These are phyloP conservation scores for Clitopilus hobsonii DNA, from an alignment of 768 basidiomycete genomes.

Conservation along the genomic window DNA sequence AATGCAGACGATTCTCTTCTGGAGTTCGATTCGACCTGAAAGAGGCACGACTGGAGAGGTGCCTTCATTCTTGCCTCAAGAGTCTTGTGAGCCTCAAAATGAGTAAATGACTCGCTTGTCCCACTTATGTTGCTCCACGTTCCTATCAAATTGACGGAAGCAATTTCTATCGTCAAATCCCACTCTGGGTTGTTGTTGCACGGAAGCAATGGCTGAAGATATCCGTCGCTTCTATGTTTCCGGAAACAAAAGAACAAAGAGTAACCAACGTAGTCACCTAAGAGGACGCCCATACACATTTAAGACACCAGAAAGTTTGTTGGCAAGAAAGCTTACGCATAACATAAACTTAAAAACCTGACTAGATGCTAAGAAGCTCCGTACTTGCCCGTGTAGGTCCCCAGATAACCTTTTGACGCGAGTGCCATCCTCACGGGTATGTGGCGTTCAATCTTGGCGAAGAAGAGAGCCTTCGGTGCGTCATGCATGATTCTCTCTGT, in stretches of 20 bases:
- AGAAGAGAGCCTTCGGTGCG: background rate
- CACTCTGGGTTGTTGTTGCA: background rate
- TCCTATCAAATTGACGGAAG: background rate
- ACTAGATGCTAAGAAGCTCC: too few species aligned
- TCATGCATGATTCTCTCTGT: too few species aligned
- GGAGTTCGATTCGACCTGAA: background rate
- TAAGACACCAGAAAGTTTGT: background rate
- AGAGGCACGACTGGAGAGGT: background rate
- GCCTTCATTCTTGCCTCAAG: too few species aligned
- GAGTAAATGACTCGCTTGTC: too few species aligned
- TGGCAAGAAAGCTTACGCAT: background rate
- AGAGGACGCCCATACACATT: too few species aligned
- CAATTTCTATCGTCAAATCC: background rate
- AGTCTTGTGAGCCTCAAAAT: too few species aligned
- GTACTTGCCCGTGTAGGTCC: background rate
- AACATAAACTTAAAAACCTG: background rate
- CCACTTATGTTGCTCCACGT: too few species aligned
- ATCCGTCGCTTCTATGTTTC: background rate
- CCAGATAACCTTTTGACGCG: background rate
- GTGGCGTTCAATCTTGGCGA: slow-evolving; percentile 1
- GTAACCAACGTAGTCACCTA: too few species aligned
- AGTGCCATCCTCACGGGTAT: background rate
- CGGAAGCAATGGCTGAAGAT: background rate
- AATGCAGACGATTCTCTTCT: background rate
- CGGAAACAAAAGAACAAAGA: too few species aligned